Conservation (phyloP, 495 filamentous ascomycete genomes). For the Lophium mytilinum region DNA sequence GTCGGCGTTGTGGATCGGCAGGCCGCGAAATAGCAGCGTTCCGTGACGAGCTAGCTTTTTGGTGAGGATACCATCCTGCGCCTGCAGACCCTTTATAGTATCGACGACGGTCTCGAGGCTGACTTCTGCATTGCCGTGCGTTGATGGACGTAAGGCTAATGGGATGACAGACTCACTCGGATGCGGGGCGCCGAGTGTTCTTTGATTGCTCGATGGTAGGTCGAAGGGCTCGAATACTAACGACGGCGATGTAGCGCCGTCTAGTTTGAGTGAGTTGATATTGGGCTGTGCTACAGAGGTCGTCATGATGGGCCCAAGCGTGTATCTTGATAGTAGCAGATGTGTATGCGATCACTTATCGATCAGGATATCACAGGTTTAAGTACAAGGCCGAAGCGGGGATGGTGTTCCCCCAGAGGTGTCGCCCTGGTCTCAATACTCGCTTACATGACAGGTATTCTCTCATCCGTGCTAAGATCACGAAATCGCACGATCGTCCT, state of each 20-base stretch:
- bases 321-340: background rate
- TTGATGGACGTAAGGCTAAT: slow-evolving; percentile 36
- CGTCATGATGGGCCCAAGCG: background rate
- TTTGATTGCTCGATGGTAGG: slow-evolving; percentile 37
- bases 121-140: slow-evolving; percentile 2
- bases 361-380: background rate
- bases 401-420: background rate
- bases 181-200: slow-evolving; percentile 36
- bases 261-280: background rate
- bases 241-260: slow-evolving; percentile 6
- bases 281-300: background rate
- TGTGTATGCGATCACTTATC: background rate
- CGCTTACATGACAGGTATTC: background rate
- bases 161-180: slow-evolving; percentile 36
- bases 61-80: slow-evolving; percentile 23
- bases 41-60: slow-evolving; percentile 35
- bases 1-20: slow-evolving; percentile 30
- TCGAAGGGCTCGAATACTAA: slow-evolving; percentile 28
- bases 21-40: slow-evolving; percentile 35
- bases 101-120: slow-evolving; percentile 30
- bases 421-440: background rate
- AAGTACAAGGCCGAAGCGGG: background rate
- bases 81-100: slow-evolving; percentile 26
- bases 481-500: slow-evolving; percentile 2
- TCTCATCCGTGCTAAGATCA: slow-evolving; percentile 11